These are phyloP conservation scores for Somion occarium DNA, from an alignment of 1,284 basidiomycete species.

Conservation along the genomic window DNA sequence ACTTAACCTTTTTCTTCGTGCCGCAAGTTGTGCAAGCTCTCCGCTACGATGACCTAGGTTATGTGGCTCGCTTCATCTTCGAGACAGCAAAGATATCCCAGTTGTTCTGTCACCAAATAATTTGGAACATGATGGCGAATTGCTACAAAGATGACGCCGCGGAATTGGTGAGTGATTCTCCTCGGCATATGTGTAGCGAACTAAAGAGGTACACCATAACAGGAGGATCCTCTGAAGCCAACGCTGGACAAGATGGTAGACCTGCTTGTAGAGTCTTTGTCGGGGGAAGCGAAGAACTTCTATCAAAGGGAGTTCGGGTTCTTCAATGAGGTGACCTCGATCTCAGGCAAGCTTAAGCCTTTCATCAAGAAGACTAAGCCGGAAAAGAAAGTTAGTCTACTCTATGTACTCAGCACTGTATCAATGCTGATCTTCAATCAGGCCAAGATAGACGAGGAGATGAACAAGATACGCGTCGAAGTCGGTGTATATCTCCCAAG, in stretches of 20 bases:
- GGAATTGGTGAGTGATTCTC: conserved; percentile 58
- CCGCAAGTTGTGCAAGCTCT: conserved; percentile 98
- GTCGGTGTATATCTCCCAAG: conserved; percentile 96
- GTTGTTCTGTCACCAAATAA: conserved; percentile 98
- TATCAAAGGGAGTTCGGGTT: conserved; percentile 96
- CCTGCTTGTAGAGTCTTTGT: conserved; percentile 80
- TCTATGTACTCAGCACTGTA: not conserved
- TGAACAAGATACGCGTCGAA: conserved; percentile 93
- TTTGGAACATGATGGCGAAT: conserved; percentile 99
- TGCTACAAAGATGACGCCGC: conserved; percentile 89
- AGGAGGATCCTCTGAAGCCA: conserved; percentile 96
- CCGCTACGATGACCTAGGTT: conserved; percentile 84
- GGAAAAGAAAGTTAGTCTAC: conserved; percentile 83
- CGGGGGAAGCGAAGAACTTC: conserved; percentile 88
- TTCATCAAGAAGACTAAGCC: conserved; percentile 94
- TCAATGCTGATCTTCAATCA: conserved; percentile 26
- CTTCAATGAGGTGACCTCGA: conserved; percentile 95
- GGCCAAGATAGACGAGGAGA: conserved; percentile 99
- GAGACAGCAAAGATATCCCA: conserved; percentile 98
- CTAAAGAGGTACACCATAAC: conserved; percentile 3
- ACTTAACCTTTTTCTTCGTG: conserved; percentile 98
- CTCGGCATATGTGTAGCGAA: not conserved
- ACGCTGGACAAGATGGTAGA: conserved; percentile 85
- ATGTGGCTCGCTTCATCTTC: conserved; percentile 94
- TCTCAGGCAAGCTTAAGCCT: conserved; percentile 96